Evolutionary conservation across 768 basidiomycete species (phyloP).

Genomic region (Collybiopsis luxurians): DNA sequence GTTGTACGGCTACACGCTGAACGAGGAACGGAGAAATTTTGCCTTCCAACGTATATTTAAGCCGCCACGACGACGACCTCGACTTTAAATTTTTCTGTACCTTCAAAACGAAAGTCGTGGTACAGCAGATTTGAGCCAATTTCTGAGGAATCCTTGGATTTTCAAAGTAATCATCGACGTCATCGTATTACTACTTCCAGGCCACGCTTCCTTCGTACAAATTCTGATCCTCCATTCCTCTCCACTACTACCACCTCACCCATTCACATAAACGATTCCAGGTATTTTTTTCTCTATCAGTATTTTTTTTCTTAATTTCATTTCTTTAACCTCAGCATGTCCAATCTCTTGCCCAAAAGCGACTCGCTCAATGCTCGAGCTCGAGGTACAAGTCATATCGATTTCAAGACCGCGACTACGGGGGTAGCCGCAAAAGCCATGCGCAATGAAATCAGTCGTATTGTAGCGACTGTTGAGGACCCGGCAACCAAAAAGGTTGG

Average conservation of each 20-base stretch:
- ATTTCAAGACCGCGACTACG: slow-evolving; percentile 98
- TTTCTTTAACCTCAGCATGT: slow-evolving; percentile 38
- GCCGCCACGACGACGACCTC: slow-evolving; percentile 9
- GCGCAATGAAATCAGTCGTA: slow-evolving; percentile 95
- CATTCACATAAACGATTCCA: slow-evolving; percentile 49
- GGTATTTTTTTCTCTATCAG: slow-evolving; percentile 25
- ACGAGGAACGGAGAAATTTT: background rate
- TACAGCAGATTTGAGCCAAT: slow-evolving; percentile 13
- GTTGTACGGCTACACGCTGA: background rate
- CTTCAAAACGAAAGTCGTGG: slow-evolving; percentile 9
- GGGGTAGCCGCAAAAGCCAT: slow-evolving; percentile 93
- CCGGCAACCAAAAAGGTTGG: slow-evolving; percentile 76
- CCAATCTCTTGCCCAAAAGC: slow-evolving; percentile 56
- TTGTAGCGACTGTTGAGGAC: slow-evolving; percentile 85
- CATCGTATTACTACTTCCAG: slow-evolving; percentile 52
- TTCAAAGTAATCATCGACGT: slow-evolving; percentile 43
- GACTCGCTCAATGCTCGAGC: slow-evolving; percentile 72
- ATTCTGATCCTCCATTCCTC: slow-evolving; percentile 58
- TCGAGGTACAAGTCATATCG: slow-evolving; percentile 78
- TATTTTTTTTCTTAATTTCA: slow-evolving; percentile 14
- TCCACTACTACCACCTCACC: slow-evolving; percentile 65
- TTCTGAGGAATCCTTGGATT: slow-evolving; percentile 15
- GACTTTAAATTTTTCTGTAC: background rate
- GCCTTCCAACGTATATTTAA: background rate
- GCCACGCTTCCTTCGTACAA: slow-evolving; percentile 38